Base-by-base conservation (phyloP, 2,329 filamentous ascomycete genomes). In the Calonectria pteridis region DNA sequence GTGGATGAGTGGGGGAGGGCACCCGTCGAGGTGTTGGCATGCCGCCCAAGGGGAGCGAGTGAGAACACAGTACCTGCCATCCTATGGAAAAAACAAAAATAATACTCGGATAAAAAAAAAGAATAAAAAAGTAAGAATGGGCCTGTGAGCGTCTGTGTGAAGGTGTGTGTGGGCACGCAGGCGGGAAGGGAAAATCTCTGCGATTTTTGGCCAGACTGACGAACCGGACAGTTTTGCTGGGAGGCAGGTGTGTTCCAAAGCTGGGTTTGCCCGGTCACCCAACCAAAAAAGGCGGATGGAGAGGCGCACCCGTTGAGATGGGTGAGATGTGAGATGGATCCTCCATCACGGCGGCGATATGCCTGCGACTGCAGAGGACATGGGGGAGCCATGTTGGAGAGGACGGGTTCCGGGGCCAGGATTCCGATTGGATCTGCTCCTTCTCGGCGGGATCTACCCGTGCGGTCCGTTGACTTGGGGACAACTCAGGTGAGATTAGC, bases 401-500 rank as follows among this genome's bases (percentile, higher is more conserved):
- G 31, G 65, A 35, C 71, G 71, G 71, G 35, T 50, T 43, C 55
- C 50, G 46, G 66, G 66, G 31, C 40, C 40, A 40, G 40, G 26
- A 55, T 37, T 73, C 71, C 71, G 71, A 73, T 73, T 73, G 72
- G 72, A 59, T 73, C 35, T 59, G 14, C 28, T 67, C 40, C 46
- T 67, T 62, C 64, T 51, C 55, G 72, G 65, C 69, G 72, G 72
- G 69, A 72, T 72, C 69, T 72, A 72, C 72, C 69, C 69, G 72
- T 72, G 65, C 69, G 55, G 65, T 66, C 72, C 72, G 72, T 55
- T 35, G 53, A 37, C 51, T 40, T 62, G 69, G 69, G 49, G 55
- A 40, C 55, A 59, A 35, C 55, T 35, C 33, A 28, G 55, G 55
- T 62, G 55, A 62, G 55, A 62, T 62, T 62, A 62, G 55, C 55